phyloP scores from a whole-genome alignment of 441 rosid genomes.

The Adansonia rubrostipa region DNA sequence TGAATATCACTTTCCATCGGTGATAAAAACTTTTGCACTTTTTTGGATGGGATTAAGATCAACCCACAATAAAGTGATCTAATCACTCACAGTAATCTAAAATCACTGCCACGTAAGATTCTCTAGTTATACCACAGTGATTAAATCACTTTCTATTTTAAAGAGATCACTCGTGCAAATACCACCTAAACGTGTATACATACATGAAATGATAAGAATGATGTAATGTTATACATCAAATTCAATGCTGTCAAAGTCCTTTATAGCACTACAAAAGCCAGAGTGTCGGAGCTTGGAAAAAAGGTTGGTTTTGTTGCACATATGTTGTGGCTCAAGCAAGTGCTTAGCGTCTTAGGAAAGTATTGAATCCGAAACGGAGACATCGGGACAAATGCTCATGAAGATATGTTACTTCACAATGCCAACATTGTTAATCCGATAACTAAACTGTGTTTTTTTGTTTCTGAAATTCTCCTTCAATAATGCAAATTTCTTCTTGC shows the following conservation, averaged over 20 bases:
- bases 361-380: not conserved
- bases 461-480: conserved; percentile 79
- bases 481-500: conserved; percentile 85
- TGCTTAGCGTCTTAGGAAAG: not conserved
- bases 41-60: no score
- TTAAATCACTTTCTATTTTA: no score
- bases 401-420: not conserved
- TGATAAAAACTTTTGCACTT: no score
- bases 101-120: no score
- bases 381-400: not conserved
- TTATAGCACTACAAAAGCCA: not conserved
- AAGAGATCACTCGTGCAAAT: no score
- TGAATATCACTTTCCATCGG: no score
- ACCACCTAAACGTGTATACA: no score
- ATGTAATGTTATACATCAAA: no score
- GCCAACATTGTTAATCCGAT: not conserved
- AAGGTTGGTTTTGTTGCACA: not conserved
- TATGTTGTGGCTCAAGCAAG: not conserved
- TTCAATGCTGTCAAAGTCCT: not conserved
- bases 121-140: no score
- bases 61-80: no score
- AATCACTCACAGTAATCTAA: no score
- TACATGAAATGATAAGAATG: no score
- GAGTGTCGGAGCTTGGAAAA: not conserved
- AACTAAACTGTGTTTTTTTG: conserved; percentile 64